Conservation (phyloP, 2,329 filamentous ascomycete species). For the Nemania sp. region DNA sequence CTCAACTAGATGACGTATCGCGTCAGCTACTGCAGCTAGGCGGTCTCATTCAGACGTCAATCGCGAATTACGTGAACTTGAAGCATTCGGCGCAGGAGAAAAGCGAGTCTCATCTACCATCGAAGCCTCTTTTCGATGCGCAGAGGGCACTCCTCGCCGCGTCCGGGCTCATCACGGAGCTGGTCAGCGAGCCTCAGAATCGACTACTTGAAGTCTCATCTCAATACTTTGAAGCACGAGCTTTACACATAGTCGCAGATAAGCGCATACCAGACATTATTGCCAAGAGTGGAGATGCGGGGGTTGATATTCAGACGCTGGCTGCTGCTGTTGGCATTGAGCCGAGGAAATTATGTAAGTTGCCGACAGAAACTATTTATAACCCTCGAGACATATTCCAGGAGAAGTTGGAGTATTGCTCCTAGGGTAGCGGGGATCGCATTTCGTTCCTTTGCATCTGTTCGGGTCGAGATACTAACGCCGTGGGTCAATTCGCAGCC, state of each 20-base stretch:
- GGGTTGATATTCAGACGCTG: constrained; percentile 35
- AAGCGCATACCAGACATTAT: constrained; percentile 43
- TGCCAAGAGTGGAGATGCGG: constrained; percentile 31
- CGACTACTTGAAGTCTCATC: constrained; percentile 42
- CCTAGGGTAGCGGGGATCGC: background rate
- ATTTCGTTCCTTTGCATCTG: no score
- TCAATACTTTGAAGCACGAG: constrained; percentile 43
- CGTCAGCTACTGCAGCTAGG: constrained; percentile 26
- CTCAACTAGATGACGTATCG: constrained; percentile 15
- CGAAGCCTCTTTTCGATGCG: constrained; percentile 39
- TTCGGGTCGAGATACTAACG: background rate
- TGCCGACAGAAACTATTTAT: no score
- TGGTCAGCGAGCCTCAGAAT: constrained; percentile 40
- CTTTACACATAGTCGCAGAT: constrained; percentile 42
- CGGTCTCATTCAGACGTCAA: constrained; percentile 28
- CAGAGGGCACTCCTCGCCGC: constrained; percentile 41
- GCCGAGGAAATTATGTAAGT: constrained; percentile 38
- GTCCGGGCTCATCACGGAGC: constrained; percentile 42
- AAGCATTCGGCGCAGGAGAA: background rate
- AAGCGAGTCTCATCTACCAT: constrained; percentile 8
- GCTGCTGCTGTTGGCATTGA: constrained; percentile 38
- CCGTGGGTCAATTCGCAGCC: constrained; percentile 28
- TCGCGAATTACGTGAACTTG: constrained; percentile 16
- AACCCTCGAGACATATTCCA: background rate
- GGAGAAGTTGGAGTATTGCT: background rate